Percentiles rank a stretch among this genome's conserved stretches.
Conservation (phyloP, 352 stramenopile genomes). For the Globisporangium viniferum region DNA sequence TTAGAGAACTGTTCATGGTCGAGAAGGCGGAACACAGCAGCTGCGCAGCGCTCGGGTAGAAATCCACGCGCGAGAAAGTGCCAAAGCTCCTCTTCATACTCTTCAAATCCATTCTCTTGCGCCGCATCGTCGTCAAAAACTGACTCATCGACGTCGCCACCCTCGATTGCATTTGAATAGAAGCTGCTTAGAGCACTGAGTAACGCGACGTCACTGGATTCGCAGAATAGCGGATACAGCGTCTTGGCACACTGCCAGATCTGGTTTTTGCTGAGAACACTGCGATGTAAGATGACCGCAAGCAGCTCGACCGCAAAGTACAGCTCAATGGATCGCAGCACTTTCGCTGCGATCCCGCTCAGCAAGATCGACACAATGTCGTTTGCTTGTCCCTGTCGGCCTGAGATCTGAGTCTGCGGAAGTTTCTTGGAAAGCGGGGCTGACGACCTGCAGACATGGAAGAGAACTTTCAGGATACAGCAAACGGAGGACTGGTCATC, state of each 20-base stretch:
- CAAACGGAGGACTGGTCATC: conserved; percentile 63
- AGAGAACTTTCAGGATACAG: conserved; percentile 73
- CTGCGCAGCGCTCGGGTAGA: conserved; percentile 26
- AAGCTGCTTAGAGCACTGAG: conserved; percentile 59
- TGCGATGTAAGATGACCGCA: conserved; percentile 52
- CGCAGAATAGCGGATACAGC: conserved; percentile 42
- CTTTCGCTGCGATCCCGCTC: conserved; percentile 22
- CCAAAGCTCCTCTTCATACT: conserved; percentile 39
- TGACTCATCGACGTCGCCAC: conserved; percentile 38
- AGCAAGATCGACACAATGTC: conserved; percentile 51
- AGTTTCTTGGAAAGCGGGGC: conserved; percentile 62
- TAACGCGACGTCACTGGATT: conserved; percentile 32
- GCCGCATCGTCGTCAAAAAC: conserved; percentile 19
- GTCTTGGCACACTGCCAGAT: conserved; percentile 49
- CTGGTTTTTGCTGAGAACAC: conserved; percentile 43
- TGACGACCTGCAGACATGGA: conserved; percentile 66
- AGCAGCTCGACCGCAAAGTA: conserved; percentile 70
- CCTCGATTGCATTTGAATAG: conserved; percentile 62
- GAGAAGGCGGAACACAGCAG: conserved; percentile 51
- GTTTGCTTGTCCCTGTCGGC: conserved; percentile 11
- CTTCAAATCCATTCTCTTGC: conserved; percentile 14
- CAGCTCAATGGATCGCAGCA: conserved; percentile 44
- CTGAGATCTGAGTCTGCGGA: conserved; percentile 17
- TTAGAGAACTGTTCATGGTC: conserved; percentile 25
- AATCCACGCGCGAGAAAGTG: conserved; percentile 45